Conservation (phyloP, 2,329 filamentous ascomycete species). For the Coniochaeta prunicola region DNA sequence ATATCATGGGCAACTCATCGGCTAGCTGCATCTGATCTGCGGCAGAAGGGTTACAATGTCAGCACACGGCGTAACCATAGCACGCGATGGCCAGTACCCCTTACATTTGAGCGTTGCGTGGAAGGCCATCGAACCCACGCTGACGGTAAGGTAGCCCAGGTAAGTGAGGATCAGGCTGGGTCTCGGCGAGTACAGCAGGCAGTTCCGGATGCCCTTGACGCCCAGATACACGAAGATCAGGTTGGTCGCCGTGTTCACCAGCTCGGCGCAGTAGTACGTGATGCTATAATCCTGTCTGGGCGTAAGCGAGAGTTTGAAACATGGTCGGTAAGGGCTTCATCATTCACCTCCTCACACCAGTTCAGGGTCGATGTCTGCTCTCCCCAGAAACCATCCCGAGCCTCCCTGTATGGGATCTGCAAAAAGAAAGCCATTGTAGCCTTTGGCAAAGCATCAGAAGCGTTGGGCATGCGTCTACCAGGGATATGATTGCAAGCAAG, state of each 20-base stretch:
- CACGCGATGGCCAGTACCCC: constrained; percentile 8
- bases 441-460: not conserved
- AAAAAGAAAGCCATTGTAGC: constrained; percentile 9
- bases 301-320: constrained; percentile 1
- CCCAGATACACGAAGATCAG: constrained; percentile 74
- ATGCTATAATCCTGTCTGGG: constrained; percentile 26
- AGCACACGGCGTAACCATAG: not conserved
- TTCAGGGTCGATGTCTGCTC: constrained; percentile 29
- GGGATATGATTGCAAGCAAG: not conserved
- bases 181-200: constrained; percentile 65
- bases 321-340: not conserved
- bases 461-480: not conserved
- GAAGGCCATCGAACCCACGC: constrained; percentile 48
- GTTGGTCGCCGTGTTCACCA: constrained; percentile 66
- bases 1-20: constrained; percentile 54
- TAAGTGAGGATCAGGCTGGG: constrained; percentile 64
- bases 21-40: constrained; percentile 53
- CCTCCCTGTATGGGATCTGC: constrained; percentile 26
- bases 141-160: constrained; percentile 45
- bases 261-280: constrained; percentile 26
- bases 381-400: constrained; percentile 28
- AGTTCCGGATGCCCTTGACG: constrained; percentile 66
- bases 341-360: constrained; percentile 32
- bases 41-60: constrained; percentile 4
- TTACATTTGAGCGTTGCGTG: constrained; percentile 49